phyloP scores from a whole-genome alignment of 148 eudicot genomes.

The Nepenthes mirabilis region DNA sequence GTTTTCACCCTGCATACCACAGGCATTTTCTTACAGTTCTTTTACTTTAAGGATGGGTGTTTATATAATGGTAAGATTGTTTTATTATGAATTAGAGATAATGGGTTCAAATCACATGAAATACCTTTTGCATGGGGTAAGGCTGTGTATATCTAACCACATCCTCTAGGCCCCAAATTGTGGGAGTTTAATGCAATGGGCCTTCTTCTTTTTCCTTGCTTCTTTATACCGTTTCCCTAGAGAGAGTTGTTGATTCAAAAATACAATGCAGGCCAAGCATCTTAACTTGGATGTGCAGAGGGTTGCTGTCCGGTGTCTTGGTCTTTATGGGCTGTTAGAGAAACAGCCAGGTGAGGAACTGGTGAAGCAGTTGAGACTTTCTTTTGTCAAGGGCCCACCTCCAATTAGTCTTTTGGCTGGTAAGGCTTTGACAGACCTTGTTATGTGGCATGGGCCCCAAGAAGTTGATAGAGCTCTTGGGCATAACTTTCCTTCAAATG shows the following conservation, averaged over 20 bases:
- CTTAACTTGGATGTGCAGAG: slow-evolving; percentile 80
- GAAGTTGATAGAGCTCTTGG: slow-evolving; percentile 64
- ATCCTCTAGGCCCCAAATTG: too few relatives aligned
- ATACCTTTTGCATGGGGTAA: too few relatives aligned
- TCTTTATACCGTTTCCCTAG: neutral
- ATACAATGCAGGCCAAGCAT: slow-evolving; percentile 68
- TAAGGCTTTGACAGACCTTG: slow-evolving; percentile 78
- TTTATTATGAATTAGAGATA: too few relatives aligned
- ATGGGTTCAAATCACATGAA: too few relatives aligned
- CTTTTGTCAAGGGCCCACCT: slow-evolving; percentile 58
- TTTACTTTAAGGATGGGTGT: too few relatives aligned
- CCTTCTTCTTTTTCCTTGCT: neutral
- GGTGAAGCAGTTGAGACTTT: slow-evolving; percentile 58
- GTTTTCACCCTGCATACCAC: neutral
- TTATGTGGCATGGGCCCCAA: slow-evolving; percentile 86
- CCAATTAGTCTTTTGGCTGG: slow-evolving; percentile 55
- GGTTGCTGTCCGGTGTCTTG: slow-evolving; percentile 79
- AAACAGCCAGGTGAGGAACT: slow-evolving; percentile 55
- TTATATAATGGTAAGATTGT: too few relatives aligned
- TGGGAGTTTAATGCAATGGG: neutral
- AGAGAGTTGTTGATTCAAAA: slow-evolving; percentile 2
- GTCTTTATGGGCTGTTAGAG: slow-evolving; percentile 78
- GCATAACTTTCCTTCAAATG: slow-evolving; percentile 31
- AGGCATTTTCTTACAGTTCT: neutral
- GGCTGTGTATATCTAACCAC: too few relatives aligned